These are phyloP conservation scores for Vaccinium macrocarpon DNA, from an alignment of 148 eudicot species.

Conservation along the genomic window DNA sequence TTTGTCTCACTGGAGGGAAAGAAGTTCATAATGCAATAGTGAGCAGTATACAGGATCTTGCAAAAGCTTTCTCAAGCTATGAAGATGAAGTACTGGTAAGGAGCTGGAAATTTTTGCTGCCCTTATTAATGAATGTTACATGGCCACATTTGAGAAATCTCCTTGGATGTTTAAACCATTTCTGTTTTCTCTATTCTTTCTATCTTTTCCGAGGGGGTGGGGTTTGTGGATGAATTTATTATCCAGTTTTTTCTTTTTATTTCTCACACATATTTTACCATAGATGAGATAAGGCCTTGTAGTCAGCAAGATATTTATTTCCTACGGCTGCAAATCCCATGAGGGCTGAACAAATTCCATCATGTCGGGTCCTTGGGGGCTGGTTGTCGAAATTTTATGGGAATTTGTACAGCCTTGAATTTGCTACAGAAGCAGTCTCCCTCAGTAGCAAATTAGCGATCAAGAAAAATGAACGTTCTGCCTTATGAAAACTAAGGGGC, in stretches of 20 bases:
- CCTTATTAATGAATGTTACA: neutral
- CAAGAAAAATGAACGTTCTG: neutral
- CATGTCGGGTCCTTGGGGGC: neutral
- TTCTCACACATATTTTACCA: neutral
- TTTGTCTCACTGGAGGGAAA: slow-evolving; percentile 93
- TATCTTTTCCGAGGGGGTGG: neutral
- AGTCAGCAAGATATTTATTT: neutral
- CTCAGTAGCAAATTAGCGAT: neutral
- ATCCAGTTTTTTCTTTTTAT: neutral
- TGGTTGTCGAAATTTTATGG: neutral
- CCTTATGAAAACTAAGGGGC: neutral
- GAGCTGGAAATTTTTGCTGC: slow-evolving; percentile 2
- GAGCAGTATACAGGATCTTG: slow-evolving; percentile 96
- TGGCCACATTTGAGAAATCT: slow-evolving; percentile 3
- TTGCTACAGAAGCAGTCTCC: neutral
- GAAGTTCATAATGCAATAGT: slow-evolving; percentile 91
- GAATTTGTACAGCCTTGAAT: neutral
- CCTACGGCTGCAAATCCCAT: neutral
- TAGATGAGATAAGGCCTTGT: neutral
- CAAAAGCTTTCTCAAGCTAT: slow-evolving; percentile 79
- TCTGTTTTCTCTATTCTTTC: neutral
- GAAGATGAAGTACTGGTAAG: slow-evolving; percentile 95
- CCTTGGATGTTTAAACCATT: neutral
- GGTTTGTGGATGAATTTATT: neutral
- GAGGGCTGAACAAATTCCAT: neutral